Evolutionary conservation across 371 early-diverging fungal species (phyloP).

Genomic region (Aphelidium insulamus): DNA sequence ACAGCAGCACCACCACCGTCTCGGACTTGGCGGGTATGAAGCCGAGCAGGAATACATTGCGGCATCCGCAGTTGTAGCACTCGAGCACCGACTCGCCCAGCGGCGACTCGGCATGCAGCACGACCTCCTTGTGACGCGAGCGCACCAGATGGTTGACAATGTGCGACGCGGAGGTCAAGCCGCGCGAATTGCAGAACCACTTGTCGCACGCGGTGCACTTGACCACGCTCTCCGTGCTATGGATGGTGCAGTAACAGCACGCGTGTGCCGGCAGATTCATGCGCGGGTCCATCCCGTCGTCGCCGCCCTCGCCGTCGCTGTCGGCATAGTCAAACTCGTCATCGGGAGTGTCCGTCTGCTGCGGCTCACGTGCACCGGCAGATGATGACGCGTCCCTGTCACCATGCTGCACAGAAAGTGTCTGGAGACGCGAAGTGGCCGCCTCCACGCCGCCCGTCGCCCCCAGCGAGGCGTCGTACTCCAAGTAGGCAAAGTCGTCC

Average conservation of each 20-base stretch:
- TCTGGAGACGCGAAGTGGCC: too few relatives aligned
- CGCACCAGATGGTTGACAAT: constrained; percentile 87
- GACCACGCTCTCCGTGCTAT: constrained; percentile 65
- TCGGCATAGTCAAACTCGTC: background rate
- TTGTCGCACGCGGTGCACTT: constrained; percentile 81
- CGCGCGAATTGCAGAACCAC: constrained; percentile 93
- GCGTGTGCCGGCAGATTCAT: constrained; percentile 5
- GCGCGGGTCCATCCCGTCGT: background rate
- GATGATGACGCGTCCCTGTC: too few relatives aligned
- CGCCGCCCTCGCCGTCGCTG: background rate
- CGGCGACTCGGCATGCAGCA: constrained; percentile 68
- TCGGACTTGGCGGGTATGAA: constrained; percentile 95
- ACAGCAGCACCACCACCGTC: constrained; percentile 87
- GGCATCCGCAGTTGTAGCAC: constrained; percentile 89
- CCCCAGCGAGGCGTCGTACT: too few relatives aligned
- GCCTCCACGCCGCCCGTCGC: too few relatives aligned
- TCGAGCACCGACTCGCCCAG: constrained; percentile 83
- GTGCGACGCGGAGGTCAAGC: constrained; percentile 80
- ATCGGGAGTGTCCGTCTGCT: background rate
- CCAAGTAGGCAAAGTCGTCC: too few relatives aligned
- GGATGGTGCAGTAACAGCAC: constrained; percentile 93
- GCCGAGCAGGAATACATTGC: constrained; percentile 88
- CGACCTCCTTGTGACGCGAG: constrained; percentile 83
- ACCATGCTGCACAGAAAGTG: background rate
- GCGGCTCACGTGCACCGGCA: background rate